Percentiles rank a stretch among this genome's conserved stretches.
Conservation (phyloP, 225 moss, liverwort and hornwort genomes). For the Marchantia paleacea region DNA sequence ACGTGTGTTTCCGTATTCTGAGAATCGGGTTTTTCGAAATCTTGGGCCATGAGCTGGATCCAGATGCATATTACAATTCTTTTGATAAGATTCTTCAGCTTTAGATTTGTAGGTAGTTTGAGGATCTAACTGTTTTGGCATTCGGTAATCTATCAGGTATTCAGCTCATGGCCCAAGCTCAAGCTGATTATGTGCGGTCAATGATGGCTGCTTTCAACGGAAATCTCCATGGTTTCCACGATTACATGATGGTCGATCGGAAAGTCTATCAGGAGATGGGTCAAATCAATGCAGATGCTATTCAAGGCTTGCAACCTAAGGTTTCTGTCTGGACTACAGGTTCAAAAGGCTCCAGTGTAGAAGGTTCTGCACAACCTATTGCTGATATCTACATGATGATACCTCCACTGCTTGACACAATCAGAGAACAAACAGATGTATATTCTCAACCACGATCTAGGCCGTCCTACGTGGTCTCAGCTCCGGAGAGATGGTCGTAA, state of each 20-base stretch:
- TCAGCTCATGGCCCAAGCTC: slow-evolving; percentile 36
- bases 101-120: background rate
- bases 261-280: slow-evolving; percentile 55
- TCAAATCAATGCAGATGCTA: slow-evolving; percentile 44
- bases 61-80: too few relatives aligned
- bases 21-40: too few relatives aligned
- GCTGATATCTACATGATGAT: slow-evolving; percentile 36
- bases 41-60: too few relatives aligned
- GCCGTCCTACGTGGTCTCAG: background rate
- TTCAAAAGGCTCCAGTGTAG: background rate
- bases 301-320: slow-evolving; percentile 43
- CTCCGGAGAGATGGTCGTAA: background rate
- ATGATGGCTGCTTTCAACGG: slow-evolving; percentile 45
- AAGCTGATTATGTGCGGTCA: slow-evolving; percentile 45
- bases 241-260: slow-evolving; percentile 48
- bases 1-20: too few relatives aligned
- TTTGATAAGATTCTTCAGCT: too few relatives aligned
- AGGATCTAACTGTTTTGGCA: background rate
- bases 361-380: slow-evolving; percentile 21
- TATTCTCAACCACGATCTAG: background rate
- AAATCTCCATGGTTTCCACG: slow-evolving; percentile 29
- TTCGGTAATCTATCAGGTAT: slow-evolving; percentile 23
- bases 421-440: slow-evolving; percentile 19
- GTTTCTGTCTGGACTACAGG: slow-evolving; percentile 48
- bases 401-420: slow-evolving; percentile 37